Conservation (phyloP, 2,329 filamentous ascomycete genomes). For the Cladosporium sp. region DNA sequence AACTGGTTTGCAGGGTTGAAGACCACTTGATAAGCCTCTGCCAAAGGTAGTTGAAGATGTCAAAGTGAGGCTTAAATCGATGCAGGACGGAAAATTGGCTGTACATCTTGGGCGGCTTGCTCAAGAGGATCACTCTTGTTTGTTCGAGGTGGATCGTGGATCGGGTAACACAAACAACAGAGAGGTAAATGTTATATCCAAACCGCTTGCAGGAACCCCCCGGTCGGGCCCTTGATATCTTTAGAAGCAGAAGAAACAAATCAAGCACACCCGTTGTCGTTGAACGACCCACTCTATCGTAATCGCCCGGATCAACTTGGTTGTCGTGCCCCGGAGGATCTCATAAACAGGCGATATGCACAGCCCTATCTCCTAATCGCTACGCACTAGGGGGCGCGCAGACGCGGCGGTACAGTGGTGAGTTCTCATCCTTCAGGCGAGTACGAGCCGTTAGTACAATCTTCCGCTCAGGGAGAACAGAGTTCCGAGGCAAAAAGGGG, state of each 20-base stretch:
- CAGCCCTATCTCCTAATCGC: slow-evolving; percentile 4
- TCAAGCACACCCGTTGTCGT: background rate
- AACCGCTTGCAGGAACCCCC: background rate
- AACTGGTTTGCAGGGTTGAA: background rate
- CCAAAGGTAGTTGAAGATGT: slow-evolving; percentile 6
- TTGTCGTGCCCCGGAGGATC: slow-evolving; percentile 7
- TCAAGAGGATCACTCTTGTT: background rate
- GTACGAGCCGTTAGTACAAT: slow-evolving; percentile 8
- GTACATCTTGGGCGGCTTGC: background rate
- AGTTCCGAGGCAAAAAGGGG: background rate
- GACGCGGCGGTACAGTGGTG: slow-evolving; percentile 5
- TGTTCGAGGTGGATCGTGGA: background rate
- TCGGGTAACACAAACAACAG: background rate
- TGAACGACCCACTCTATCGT: slow-evolving; percentile 8
- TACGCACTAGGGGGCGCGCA: background rate
- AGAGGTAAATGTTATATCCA: background rate
- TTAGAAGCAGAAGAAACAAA: slow-evolving; percentile 6
- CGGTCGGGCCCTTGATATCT: slow-evolving; percentile 4
- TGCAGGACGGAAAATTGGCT: slow-evolving; percentile 1
- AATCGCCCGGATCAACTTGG: slow-evolving; percentile 8
- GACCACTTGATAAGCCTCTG: slow-evolving; percentile 5
- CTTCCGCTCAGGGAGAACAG: slow-evolving; percentile 6
- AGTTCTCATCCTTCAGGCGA: background rate
- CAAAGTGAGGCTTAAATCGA: slow-evolving; percentile 1
- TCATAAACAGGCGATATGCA: slow-evolving; percentile 9